Evolutionary conservation across 1,139 yeast genomes (phyloP), one percentile per base, ranked within the genome.

Genomic region (Yamadazyma sp.): DNA sequence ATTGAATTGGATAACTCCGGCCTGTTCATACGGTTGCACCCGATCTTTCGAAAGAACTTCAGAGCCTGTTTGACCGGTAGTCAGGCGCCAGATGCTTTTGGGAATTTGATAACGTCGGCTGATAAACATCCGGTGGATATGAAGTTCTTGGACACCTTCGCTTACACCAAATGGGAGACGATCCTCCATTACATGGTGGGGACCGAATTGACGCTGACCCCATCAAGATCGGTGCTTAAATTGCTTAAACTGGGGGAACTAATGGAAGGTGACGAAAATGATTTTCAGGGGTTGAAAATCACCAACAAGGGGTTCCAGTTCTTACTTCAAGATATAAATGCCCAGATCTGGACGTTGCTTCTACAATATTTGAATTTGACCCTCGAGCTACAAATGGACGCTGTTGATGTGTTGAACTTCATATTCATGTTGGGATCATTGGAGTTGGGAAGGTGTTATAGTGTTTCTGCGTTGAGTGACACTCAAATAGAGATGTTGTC

Each of bases 181-280:
- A 92, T 94, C 51, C 70, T 94, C 52, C 98, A 94, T 69, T 92
- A 84, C 64, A 92, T 92, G 98, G 98, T 92, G 34, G 98, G 98
- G 3, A 87, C 96, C 0, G 85, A 85, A 41, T 66, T 81, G 35
- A 67, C 80, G 16, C 68, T 70, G 9, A 67, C 76, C 2, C 95
- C 96, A 5, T 81, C 87, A 26, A 71, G 73, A 18, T 85, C 87
- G 16, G 92, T 85, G 1, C 62, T 85, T 33, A 75, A 80, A 26
- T 62, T 85, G 17, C 62, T 85, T 35, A 74, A 76, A 47, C 88
- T 83, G 65, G 86, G 96, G 42, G 92, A 91, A 2, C 68, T 92
- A 39, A 89, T 92, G 96, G 95, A 86, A 53, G 75, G 77, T 1
- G 52, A 62, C 3, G 48, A 56, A 2, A 44, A 51, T 10, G 29